A percentile compares a stretch with the other conserved stretches of the same genome.
phyloP scores from a whole-genome alignment of 768 basidiomycete species.

The Antrodiella citrinella region DNA sequence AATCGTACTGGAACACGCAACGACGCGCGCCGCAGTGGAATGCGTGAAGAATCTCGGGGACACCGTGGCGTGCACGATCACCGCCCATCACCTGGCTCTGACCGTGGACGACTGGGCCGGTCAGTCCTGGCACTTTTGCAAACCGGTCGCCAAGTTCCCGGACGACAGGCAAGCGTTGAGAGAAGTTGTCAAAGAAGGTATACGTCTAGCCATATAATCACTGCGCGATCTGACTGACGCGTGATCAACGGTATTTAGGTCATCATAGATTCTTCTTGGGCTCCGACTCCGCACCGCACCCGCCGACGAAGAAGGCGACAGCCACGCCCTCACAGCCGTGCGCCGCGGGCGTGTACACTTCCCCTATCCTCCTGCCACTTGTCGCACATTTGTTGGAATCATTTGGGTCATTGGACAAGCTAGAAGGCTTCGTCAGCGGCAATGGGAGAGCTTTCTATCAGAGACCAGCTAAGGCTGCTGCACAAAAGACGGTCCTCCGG shows the following conservation, averaged over 20 bases:
- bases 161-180: constrained; percentile 81
- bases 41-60: constrained; percentile 68
- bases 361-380: constrained; percentile 84
- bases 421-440: constrained; percentile 72
- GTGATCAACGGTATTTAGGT: constrained; percentile 33
- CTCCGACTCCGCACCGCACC: constrained; percentile 94
- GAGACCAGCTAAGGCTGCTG: constrained; percentile 19
- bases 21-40: constrained; percentile 85
- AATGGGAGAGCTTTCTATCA: constrained; percentile 81
- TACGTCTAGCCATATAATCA: constrained; percentile 9
- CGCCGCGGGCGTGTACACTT: constrained; percentile 95
- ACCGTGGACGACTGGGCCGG: constrained; percentile 97
- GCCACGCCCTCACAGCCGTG: constrained; percentile 67
- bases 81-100: constrained; percentile 89
- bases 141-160: constrained; percentile 95
- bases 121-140: constrained; percentile 93
- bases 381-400: constrained; percentile 84
- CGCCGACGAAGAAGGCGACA: constrained; percentile 55
- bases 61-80: constrained; percentile 94
- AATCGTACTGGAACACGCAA: constrained; percentile 96
- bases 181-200: constrained; percentile 70
- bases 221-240: not conserved
- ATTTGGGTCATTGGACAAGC: constrained; percentile 75
- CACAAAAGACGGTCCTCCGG: constrained; percentile 36
- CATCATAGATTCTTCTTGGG: constrained; percentile 96